Evolutionary conservation across 192 early-diverging fungal genomes (phyloP), one percentile per base, ranked within the genome.

Genomic region (Linderina pennispora): DNA sequence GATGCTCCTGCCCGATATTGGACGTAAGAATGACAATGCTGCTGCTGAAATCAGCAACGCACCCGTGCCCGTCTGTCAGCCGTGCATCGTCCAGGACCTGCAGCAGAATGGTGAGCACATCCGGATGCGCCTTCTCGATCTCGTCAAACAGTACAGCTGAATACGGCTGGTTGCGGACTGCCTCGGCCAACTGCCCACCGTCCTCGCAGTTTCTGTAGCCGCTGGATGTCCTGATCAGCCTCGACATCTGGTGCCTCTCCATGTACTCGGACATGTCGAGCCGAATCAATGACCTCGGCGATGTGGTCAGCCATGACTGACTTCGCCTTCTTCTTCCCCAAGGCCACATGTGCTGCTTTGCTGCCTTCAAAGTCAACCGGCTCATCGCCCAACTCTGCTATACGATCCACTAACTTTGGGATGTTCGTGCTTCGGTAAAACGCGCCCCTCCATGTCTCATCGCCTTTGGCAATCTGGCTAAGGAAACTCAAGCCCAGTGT

Each of bases 201-300:
- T 92, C 87, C 42, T 97, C 94, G 60, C 91, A 87, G 21, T 94
- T 94, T 53, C 97, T 79, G 61, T 99, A 97, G 4, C 96, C 96
- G 3, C 92, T 92, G 10, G 96, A 92, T 8, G 91, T 80, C 25
- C 96, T 94, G 50, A 99, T 94, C 38, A 99, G 72, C 4, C 93
- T 80, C 26, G 90, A 74, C 2, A 96, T 90, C 3, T 86, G 77
- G 59, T 95, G 86, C 54, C 62, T 67, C 58, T 94, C 89, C 90
- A 93, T 93, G 71, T 92, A 99, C 70, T 99, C 97, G 32, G 85
- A 87, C 97, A 99, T 99, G 58, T 99, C 97, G n/a, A 99, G 77
- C 0, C 97, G 86, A 20, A 98, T 79, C 55, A 99, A 99, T 88
- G 24, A 99, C 89, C 52, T 96, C 94, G 41, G 81, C 87, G 42